These are phyloP conservation scores for Juglanconis oblonga DNA, from an alignment of 2,329 filamentous ascomycete genomes.

Conservation along the genomic window DNA sequence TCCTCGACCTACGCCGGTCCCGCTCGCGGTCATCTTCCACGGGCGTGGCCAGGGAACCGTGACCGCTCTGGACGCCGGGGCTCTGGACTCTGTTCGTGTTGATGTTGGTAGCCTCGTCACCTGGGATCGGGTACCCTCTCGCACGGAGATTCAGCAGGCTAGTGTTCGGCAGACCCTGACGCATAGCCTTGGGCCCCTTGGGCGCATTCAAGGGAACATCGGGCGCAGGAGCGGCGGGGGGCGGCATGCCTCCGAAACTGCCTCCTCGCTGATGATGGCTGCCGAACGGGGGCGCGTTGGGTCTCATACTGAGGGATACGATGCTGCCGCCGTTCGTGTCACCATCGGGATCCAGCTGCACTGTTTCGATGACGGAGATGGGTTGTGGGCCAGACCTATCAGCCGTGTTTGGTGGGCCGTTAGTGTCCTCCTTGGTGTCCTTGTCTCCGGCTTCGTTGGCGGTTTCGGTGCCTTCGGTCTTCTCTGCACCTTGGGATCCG, in stretches of 20 bases:
- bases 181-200: slow-evolving; percentile 91
- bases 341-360: not conserved
- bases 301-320: slow-evolving; percentile 18
- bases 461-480: slow-evolving; percentile 15
- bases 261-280: slow-evolving; percentile 13
- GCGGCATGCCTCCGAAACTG: slow-evolving; percentile 19
- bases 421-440: slow-evolving; percentile 1
- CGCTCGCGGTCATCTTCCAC: slow-evolving; percentile 25
- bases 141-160: slow-evolving; percentile 66
- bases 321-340: not conserved
- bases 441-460: slow-evolving; percentile 12
- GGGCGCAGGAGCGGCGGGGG: slow-evolving; percentile 24
- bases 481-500: not conserved
- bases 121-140: slow-evolving; percentile 39
- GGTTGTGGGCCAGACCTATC: not conserved
- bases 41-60: slow-evolving; percentile 17
- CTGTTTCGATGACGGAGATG: slow-evolving; percentile 4
- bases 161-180: slow-evolving; percentile 81
- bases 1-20: slow-evolving; percentile 40
- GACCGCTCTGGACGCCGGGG: slow-evolving; percentile 17
- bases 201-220: slow-evolving; percentile 69
- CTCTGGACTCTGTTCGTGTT: slow-evolving; percentile 30
- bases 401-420: not conserved
- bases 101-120: slow-evolving; percentile 33
- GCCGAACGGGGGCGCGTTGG: slow-evolving; percentile 7